Conservation (phyloP, 306 rosid species). For the Hippophae tibetana region DNA sequence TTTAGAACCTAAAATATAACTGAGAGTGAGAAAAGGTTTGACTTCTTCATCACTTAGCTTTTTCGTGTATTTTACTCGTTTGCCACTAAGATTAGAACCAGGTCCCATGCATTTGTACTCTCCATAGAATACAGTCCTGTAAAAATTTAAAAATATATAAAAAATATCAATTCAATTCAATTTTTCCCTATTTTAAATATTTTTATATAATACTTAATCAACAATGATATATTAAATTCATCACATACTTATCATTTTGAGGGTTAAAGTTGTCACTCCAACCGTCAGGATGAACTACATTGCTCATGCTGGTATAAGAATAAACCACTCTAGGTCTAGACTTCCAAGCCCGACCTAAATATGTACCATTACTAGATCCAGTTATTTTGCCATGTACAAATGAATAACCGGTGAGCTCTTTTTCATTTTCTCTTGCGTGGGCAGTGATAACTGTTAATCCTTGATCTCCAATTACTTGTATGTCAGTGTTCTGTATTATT, state of each 20-base stretch:
- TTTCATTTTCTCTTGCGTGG: conserved; percentile 15
- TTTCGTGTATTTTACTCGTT: conserved; percentile 14
- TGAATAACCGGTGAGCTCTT: conserved; percentile 24
- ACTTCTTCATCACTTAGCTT: conserved; percentile 14
- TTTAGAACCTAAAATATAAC: conserved; percentile 28
- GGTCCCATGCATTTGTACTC: conserved; percentile 33
- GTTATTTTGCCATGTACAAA: conserved; percentile 44
- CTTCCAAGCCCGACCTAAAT: conserved; percentile 55
- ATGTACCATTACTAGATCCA: conserved; percentile 28
- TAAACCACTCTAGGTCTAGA: conserved; percentile 26
- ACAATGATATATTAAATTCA: not conserved
- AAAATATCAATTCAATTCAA: too few species aligned
- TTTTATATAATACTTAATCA: too few species aligned
- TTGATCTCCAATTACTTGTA: conserved; percentile 8
- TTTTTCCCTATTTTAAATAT: too few species aligned
- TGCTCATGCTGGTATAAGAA: conserved; percentile 28
- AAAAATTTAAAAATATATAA: not conserved
- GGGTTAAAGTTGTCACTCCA: conserved; percentile 32
- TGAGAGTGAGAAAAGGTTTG: conserved; percentile 30
- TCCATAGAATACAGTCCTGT: conserved; percentile 32
- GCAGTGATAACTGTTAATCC: conserved; percentile 41
- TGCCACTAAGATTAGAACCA: not conserved
- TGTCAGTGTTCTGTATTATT: conserved; percentile 26
- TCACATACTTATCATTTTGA: conserved; percentile 9
- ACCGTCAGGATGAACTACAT: conserved; percentile 18